Conservation (phyloP, 2,329 filamentous ascomycete species). For the Beauveria rudraprayagi region DNA sequence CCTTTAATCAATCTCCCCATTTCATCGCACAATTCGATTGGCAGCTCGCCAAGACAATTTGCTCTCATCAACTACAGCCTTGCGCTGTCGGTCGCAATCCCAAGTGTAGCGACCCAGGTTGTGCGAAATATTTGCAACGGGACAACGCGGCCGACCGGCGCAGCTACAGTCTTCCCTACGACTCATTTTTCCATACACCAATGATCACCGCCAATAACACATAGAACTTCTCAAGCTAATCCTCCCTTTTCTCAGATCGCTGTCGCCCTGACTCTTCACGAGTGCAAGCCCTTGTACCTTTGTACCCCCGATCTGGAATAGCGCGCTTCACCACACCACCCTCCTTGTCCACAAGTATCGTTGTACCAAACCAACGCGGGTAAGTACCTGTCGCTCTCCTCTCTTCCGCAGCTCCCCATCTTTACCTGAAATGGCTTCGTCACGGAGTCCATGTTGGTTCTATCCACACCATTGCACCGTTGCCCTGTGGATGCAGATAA, state of each 20-base stretch:
- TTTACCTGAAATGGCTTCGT: not conserved
- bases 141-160: not conserved
- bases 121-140: not conserved
- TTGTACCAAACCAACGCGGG: not conserved
- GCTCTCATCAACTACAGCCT: not conserved
- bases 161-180: not conserved
- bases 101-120: not conserved
- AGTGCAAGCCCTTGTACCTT: not conserved
- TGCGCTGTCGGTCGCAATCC: not conserved
- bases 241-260: not conserved
- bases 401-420: not conserved
- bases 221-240: constrained; percentile 4
- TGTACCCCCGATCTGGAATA: not conserved
- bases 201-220: not conserved
- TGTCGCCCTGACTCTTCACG: not conserved
- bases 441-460: not conserved
- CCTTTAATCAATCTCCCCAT: not conserved
- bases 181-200: not conserved
- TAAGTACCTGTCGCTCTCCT: not conserved
- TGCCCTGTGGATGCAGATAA: not conserved
- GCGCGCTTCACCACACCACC: not conserved
- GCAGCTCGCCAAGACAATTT: not conserved
- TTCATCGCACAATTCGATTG: not conserved
- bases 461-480: not conserved
- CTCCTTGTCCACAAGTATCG: not conserved